Evolutionary conservation across 331 rosid genomes (phyloP).

Genomic region (Pyracantha coccinea): DNA sequence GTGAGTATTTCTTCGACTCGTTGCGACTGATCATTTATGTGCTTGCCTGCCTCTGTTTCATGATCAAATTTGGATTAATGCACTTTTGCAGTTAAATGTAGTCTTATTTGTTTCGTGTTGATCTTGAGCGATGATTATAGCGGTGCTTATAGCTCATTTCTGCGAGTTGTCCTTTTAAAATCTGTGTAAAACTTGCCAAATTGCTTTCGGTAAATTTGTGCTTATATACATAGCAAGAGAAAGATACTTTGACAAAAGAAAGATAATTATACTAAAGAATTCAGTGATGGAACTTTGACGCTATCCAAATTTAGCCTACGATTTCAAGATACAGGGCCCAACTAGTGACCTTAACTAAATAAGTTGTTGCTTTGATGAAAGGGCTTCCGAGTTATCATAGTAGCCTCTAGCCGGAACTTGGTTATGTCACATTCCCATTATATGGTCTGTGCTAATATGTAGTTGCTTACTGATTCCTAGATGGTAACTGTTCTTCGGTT

Average conservation of each 20-base stretch:
- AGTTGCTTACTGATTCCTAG: neutral
- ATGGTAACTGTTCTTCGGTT: neutral
- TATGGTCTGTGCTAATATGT: neutral
- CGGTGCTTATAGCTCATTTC: neutral
- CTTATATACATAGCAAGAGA: neutral
- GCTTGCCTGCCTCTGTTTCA: neutral
- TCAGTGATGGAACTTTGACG: neutral
- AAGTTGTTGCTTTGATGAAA: neutral
- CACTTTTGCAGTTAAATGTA: neutral
- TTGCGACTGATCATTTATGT: neutral
- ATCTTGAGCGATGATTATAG: neutral
- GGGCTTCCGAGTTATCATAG: neutral
- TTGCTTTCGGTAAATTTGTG: neutral
- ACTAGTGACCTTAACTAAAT: neutral
- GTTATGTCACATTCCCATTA: neutral
- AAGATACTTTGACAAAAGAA: neutral
- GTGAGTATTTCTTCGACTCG: conserved; percentile 39
- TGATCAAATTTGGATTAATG: neutral
- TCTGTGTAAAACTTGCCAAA: neutral
- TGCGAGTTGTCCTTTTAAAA: neutral
- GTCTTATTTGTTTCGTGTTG: neutral
- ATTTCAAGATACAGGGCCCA: neutral
- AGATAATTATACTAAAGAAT: neutral
- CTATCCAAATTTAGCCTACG: neutral
- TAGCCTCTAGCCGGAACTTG: neutral